These are phyloP conservation scores for Mercurialis annua DNA, from an alignment of 345 rosid species.

Conservation along the genomic window DNA sequence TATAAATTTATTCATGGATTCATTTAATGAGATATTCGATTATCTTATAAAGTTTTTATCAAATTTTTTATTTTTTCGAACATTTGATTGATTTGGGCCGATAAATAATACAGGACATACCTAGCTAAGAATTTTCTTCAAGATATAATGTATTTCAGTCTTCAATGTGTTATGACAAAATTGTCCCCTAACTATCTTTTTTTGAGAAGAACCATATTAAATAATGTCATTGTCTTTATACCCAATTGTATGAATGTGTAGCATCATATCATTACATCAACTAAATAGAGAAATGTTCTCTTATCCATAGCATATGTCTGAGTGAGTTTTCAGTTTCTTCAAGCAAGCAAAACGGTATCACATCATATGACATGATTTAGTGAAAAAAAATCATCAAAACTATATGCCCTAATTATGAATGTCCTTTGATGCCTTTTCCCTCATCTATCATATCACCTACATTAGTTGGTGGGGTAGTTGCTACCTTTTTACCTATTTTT, in stretches of 20 bases:
- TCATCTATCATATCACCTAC: conserved; percentile 36
- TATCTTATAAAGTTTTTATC: too few species aligned
- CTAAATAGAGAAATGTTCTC: conserved; percentile 13
- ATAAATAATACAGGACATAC: too few species aligned
- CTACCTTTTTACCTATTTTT: conserved; percentile 17
- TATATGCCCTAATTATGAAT: conserved; percentile 13
- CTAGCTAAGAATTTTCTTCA: too few species aligned
- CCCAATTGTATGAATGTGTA: not conserved
- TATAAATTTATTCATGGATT: too few species aligned
- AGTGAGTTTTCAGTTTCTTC: conserved; percentile 17
- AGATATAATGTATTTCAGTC: too few species aligned
- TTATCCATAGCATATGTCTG: conserved; percentile 12
- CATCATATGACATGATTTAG: conserved; percentile 20
- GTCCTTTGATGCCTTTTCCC: conserved; percentile 23
- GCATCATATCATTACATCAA: conserved; percentile 39
- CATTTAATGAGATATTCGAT: too few species aligned
- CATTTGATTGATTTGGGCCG: too few species aligned
- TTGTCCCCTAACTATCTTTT: too few species aligned
- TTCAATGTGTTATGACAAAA: too few species aligned
- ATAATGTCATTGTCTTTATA: too few species aligned
- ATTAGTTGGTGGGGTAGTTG: conserved; percentile 14
- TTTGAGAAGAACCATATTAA: too few species aligned
- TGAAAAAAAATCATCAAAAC: conserved; percentile 6
- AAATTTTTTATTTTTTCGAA: too few species aligned
- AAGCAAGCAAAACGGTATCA: conserved; percentile 21